These are phyloP conservation scores for Cymbopogon flexuosus DNA, from an alignment of 202 grass and related monocot species.

Conservation along the genomic window DNA sequence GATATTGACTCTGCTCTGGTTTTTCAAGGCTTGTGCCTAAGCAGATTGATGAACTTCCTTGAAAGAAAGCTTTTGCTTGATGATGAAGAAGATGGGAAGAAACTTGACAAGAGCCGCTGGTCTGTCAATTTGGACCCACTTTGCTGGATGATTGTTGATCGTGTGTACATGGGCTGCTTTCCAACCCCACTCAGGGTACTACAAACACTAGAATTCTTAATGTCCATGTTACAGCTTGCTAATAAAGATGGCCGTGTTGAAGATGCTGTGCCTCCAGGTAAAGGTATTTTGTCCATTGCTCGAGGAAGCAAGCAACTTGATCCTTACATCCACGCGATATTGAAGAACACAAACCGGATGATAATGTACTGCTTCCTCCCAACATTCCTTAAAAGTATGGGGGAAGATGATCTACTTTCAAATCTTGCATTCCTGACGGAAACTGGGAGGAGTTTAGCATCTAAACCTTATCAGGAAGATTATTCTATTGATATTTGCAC, in stretches of 20 bases:
- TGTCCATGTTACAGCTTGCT: slow-evolving; percentile 95
- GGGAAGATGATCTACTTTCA: slow-evolving; percentile 77
- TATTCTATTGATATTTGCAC: slow-evolving; percentile 83
- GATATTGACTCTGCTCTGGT: slow-evolving; percentile 77
- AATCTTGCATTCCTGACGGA: slow-evolving; percentile 74
- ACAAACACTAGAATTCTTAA: slow-evolving; percentile 76
- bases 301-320: slow-evolving; percentile 87
- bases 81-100: slow-evolving; percentile 87
- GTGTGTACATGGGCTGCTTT: slow-evolving; percentile 94
- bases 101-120: slow-evolving; percentile 93
- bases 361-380: slow-evolving; percentile 99
- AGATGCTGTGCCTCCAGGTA: slow-evolving; percentile 74
- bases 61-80: slow-evolving; percentile 90
- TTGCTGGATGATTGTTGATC: slow-evolving; percentile 94
- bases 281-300: slow-evolving; percentile 95
- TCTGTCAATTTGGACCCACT: slow-evolving; percentile 88
- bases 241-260: slow-evolving; percentile 97
- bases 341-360: slow-evolving; percentile 96
- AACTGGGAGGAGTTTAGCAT: slow-evolving; percentile 49
- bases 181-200: slow-evolving; percentile 80
- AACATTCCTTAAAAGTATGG: slow-evolving; percentile 77
- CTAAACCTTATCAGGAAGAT: slow-evolving; percentile 56
- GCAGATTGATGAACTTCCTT: slow-evolving; percentile 97
- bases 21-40: slow-evolving; percentile 95
- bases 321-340: slow-evolving; percentile 86